Base-by-base conservation (phyloP, 805 yeast species). In the Barnettozyma salicaria region DNA sequence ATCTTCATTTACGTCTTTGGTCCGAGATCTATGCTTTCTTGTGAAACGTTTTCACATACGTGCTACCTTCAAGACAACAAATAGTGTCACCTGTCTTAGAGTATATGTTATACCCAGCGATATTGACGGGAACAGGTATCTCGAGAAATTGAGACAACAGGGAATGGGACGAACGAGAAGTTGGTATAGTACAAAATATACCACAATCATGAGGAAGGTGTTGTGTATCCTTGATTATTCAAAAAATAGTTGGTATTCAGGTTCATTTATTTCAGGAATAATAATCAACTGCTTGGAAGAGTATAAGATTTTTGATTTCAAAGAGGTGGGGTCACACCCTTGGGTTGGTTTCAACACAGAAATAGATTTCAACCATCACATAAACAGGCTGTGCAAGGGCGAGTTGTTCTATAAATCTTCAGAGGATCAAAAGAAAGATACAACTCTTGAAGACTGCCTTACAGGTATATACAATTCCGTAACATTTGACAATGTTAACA, bases 91-190 rank as follows among this genome's bases (percentile, higher is more conserved):
- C 4, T 58, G 40, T 36, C 40, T 74, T 1, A 58, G 84, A 41
- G 45, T 78, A 0, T 78, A 76, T 42, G 50, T 60, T 1, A 47
- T 78, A 1, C 76, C 80, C 0, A 39, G 46, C 8, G 82, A 76
- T 53, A 46, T 64, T 1, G 45, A 47, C 0, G 67, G 69, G 0
- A 44, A 56, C 3, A 40, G 62, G 10, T 48, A 43, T 24, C 28
- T 75, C 1, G 42, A 43, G 2, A 56, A 55, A 20, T 68, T 66
- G 63, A 54, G 78, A 37, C 21, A 19, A 1, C 56, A 46, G 14
- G 49, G 66, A 27, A 59, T 64, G n/a, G 65, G 65, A 14, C 58
- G 55, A 26, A 31, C 57, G 2, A n/a, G 34, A 1, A 27, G 53
- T 0, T 62, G 67, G 64, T 66, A 67, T 43, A 52, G 52, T 0